These are phyloP conservation scores for Cicer bijugum DNA, from an alignment of 306 rosid species.

Conservation along the genomic window DNA sequence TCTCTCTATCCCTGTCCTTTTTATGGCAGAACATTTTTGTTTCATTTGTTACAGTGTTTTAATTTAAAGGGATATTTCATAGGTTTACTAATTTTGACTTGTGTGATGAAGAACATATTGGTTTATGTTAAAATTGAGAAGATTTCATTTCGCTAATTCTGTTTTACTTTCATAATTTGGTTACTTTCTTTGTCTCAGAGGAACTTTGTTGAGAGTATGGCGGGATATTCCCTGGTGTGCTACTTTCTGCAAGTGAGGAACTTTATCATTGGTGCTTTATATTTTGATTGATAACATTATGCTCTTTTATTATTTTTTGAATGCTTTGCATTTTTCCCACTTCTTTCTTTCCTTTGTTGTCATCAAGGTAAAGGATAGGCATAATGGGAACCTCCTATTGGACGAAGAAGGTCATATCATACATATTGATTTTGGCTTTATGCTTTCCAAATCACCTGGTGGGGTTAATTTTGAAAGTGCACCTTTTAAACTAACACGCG, in stretches of 20 bases:
- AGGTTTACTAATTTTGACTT: conserved; percentile 25
- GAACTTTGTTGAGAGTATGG: conserved; percentile 99
- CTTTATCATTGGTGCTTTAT: conserved; percentile 38
- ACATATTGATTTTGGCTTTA: conserved; percentile 98
- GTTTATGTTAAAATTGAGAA: conserved; percentile 31
- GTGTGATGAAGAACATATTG: conserved; percentile 23
- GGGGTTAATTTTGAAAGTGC: conserved; percentile 99
- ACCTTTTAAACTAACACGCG: conserved; percentile 95
- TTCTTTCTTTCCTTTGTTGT: conserved; percentile 41
- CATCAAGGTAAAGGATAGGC: conserved; percentile 88
- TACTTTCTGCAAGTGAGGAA: conserved; percentile 86
- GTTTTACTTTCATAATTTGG: conserved; percentile 34
- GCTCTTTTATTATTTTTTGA: conserved; percentile 37
- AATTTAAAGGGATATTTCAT: conserved; percentile 30
- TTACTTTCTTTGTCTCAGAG: conserved; percentile 65
- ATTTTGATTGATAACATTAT: conserved; percentile 17
- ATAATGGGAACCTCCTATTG: conserved; percentile 93
- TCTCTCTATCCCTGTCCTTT: background rate
- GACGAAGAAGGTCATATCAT: conserved; percentile 99
- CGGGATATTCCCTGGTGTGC: conserved; percentile 99
- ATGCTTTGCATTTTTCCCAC: conserved; percentile 27
- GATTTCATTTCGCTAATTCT: conserved; percentile 22
- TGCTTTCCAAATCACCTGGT: conserved; percentile 99
- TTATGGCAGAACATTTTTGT: background rate
- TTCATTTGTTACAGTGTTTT: conserved; percentile 24